Percentiles rank a stretch among this genome's conserved stretches.
These are phyloP conservation scores for Aspergillus floridensis DNA, from an alignment of 2,329 filamentous ascomycete species.

Conservation along the genomic window DNA sequence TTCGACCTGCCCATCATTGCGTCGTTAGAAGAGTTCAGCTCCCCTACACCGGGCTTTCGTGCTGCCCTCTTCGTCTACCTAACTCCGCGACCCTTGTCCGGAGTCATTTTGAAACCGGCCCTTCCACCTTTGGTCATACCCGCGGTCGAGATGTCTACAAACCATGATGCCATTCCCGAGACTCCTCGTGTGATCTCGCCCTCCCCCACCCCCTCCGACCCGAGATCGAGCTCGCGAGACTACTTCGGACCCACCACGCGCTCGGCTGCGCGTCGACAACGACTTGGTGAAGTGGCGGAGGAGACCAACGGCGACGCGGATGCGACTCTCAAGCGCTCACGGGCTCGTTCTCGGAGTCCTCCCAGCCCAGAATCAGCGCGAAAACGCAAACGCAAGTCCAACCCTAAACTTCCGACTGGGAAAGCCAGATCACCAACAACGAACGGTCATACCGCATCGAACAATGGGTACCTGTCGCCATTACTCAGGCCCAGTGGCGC, in stretches of 20 bases:
- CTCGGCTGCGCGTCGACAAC: conserved; percentile 61
- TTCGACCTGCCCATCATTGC: conserved; percentile 36
- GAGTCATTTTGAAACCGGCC: conserved; percentile 25
- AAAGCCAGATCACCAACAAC: conserved; percentile 35
- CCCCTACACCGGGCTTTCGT: conserved; percentile 23
- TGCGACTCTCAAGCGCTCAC: conserved; percentile 55
- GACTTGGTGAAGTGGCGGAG: conserved; percentile 49
- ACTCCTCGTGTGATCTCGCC: conserved; percentile 88
- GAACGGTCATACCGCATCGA: conserved; percentile 35
- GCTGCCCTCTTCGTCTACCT: conserved; percentile 20
- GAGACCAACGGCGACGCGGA: conserved; percentile 51
- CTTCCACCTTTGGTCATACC: conserved; percentile 51
- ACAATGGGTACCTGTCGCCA: conserved; percentile 40
- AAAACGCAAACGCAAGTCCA: conserved; percentile 44
- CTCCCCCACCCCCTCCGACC: conserved; percentile 66
- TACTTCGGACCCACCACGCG: conserved; percentile 75
- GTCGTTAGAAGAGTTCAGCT: conserved; percentile 22
- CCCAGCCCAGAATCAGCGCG: conserved; percentile 44
- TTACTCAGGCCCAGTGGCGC: conserved; percentile 55
- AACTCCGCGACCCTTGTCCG: conserved; percentile 24
- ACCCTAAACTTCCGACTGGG: conserved; percentile 42
- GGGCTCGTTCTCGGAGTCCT: conserved; percentile 59
- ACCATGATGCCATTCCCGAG: conserved; percentile 61
- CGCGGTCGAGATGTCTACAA: conserved; percentile 42
- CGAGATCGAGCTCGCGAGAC: conserved; percentile 49